phyloP scores from a whole-genome alignment of 2,329 filamentous ascomycete species.

The Paraphoma sp. region DNA sequence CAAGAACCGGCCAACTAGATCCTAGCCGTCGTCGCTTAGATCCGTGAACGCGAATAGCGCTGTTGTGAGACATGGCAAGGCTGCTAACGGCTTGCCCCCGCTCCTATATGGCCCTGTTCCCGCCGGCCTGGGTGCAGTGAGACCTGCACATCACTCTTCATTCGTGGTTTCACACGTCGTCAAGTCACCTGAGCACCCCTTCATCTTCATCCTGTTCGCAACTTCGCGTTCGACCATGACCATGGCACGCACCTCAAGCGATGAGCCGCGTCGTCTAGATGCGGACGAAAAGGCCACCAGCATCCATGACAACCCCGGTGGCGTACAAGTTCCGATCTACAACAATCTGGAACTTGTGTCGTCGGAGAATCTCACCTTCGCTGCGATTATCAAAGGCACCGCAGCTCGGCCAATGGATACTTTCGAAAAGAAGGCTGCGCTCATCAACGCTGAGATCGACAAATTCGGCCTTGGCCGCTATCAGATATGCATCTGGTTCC shows the following conservation, averaged over 20 bases:
- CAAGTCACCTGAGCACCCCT: conserved; percentile 8
- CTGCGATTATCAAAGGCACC: conserved; percentile 34
- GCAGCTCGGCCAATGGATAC: conserved; percentile 33
- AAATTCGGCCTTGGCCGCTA: conserved; percentile 38
- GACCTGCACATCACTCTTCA: conserved; percentile 3
- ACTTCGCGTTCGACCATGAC: not conserved
- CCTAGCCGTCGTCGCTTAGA: conserved; percentile 21
- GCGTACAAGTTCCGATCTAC: conserved; percentile 32
- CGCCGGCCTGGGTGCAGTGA: conserved; percentile 4
- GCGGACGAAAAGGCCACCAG: conserved; percentile 4
- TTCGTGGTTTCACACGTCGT: conserved; percentile 6
- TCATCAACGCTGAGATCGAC: conserved; percentile 38
- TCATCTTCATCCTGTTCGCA: not conserved
- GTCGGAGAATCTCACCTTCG: conserved; percentile 29
- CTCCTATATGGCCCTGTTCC: conserved; percentile 17
- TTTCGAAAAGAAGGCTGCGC: conserved; percentile 40
- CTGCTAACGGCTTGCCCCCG: conserved; percentile 3
- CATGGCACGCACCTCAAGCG: conserved; percentile 10
- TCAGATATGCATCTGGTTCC: conserved; percentile 41
- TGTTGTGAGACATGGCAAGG: not conserved
- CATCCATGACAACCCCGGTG: conserved; percentile 8
- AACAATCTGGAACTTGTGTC: conserved; percentile 34
- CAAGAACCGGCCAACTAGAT: conserved; percentile 14
- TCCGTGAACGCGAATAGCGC: conserved; percentile 18
- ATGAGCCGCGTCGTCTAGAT: not conserved